Base-by-base conservation (phyloP, 2,329 filamentous ascomycete genomes). In the Colletotrichum sp. region DNA sequence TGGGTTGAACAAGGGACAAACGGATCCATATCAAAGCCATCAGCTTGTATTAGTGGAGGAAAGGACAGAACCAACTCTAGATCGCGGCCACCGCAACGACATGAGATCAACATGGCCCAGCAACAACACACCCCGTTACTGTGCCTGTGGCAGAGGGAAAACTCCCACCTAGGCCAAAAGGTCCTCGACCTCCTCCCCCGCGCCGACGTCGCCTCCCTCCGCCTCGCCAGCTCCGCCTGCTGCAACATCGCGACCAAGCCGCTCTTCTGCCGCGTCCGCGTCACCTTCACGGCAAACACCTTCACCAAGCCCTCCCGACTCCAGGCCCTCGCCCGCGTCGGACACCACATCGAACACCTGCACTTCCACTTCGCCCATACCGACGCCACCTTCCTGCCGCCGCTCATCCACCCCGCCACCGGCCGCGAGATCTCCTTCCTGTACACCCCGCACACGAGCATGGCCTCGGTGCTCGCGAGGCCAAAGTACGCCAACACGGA, bases 401-500 rank as follows among this genome's bases (percentile, higher is more conserved):
- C 95, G n/a, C 90, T 98, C 62, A 89, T 98, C 52, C 94, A 98
- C 82, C 94, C 95, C 5, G 84, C 89, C 77, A 95, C 93, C 12
- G 95, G 95, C 59, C 91, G 92, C 77, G 95, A 98, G 87, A 92
- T 95, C 81, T 91, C 88, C 80, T 98, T 98, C 84, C 87, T 96
- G 65, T 98, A 98, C 86, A 94, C 92, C 72, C 95, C 96, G 18
- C 94, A 95, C 81, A 92, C 91, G 4, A 92, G 92, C 55, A 90
- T 91, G 82, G 90, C 90, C 34, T 91, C 89, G 71, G 91, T 89
- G 62, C 86, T 92, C 79, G 89, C 90, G 78, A 88, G 92, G 70
- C 94, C 94, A 68, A 96, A 95, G 85, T 98, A 98, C 83, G 95
- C 94, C 79, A 95, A 93, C 83, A 89, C 91, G 80, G 94, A 95